Conservation (phyloP, 805 yeast genomes). For the Teunomyces atbi region DNA sequence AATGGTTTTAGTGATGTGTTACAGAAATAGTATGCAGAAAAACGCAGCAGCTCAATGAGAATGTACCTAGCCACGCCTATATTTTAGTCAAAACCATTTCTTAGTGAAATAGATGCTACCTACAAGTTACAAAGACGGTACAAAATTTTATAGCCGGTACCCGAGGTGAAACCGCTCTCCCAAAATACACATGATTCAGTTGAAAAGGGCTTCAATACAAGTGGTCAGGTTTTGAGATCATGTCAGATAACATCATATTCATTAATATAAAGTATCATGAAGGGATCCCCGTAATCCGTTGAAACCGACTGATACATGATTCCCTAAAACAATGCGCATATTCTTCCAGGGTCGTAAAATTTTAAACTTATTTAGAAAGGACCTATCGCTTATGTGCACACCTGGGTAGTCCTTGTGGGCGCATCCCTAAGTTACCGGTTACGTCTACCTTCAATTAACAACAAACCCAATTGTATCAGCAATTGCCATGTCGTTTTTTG, state of each 20-base stretch:
- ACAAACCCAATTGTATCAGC: slow-evolving; percentile 1
- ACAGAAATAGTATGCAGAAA: background rate
- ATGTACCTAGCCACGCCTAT: no score
- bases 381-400: slow-evolving; percentile 1
- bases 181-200: no score
- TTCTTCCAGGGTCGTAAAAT: background rate
- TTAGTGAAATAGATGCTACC: no score
- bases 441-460: background rate
- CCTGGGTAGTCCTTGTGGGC: slow-evolving; percentile 1
- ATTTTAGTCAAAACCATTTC: no score
- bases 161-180: no score
- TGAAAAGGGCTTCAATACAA: no score
- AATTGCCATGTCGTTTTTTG: slow-evolving; percentile 49
- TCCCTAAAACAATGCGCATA: background rate
- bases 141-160: no score
- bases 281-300: background rate
- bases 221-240: no score
- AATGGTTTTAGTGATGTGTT: background rate
- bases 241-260: no score
- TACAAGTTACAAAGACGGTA: no score
- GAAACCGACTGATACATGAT: background rate
- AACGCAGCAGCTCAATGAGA: no score
- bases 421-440: slow-evolving; percentile 3
- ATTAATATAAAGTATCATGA: background rate
- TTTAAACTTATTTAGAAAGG: background rate